Evolutionary conservation across 768 basidiomycete genomes (phyloP), one percentile per base, ranked within the genome.

Genomic region (Kwoniella newhampshirensis): DNA sequence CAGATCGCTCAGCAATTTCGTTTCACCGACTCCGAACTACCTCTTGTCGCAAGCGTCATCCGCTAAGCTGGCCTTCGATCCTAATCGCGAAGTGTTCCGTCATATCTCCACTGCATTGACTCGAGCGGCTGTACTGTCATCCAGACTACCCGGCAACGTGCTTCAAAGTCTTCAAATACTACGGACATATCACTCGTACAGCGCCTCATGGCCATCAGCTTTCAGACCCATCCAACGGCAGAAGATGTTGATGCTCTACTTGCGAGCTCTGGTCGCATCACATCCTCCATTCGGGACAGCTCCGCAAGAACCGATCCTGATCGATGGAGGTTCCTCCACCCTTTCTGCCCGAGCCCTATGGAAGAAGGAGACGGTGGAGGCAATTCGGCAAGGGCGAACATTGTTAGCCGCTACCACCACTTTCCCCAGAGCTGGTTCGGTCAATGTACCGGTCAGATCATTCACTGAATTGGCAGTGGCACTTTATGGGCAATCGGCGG

Each of bases 51-150:
- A 41, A 32, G 47, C 21, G 27, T 47, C 37, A 48, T 62, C 60
- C 25, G 54, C 52, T n/a, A 64, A 75, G 60, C 67, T 78, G n/a
- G 80, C 80, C 52, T 81, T 80, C 41, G 77, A 82, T 2, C 80
- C 85, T 43, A 85, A 87, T 53, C 86, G 87, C 6, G 92, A 97
- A 67, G 80, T 93, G 9, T 91, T 89, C 81, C 81, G 91, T 47
- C 92, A 89, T 88, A 80, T 83, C 2, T 90, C 94, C 65, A 81
- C 85, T 18, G 80, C 89, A 21, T 78, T 92, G n/a, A 87, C 88
- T 79, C 83, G 92, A n/a, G 85, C 85, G 1, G 81, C 88, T 40
- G 78, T 88, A 1, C 75, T 91, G 0, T 82, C 85, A 15, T 78
- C 88, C 2, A 81, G 81, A 13, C 76, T 77, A 0, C 78, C 51